A percentile compares a stretch with the other conserved stretches of the same genome.
These are phyloP conservation scores for Zygosaccharomyces bisporus DNA, from an alignment of 805 yeast genomes.

Conservation along the genomic window DNA sequence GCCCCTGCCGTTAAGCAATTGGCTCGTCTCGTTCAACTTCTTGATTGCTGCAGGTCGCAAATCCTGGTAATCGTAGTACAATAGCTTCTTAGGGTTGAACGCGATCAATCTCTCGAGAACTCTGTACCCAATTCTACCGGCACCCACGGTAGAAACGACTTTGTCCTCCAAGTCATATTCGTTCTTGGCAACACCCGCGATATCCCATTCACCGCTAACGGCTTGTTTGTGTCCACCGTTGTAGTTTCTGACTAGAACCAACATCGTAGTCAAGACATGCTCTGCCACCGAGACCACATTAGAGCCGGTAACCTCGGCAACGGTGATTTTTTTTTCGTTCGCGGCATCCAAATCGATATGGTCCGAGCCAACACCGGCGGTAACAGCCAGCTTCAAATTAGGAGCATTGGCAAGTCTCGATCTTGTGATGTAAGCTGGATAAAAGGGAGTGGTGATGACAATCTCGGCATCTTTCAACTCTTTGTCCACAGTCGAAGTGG, in stretches of 20 bases:
- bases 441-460: constrained; percentile 79
- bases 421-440: constrained; percentile 68
- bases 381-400: constrained; percentile 63
- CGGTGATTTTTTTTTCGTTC: constrained; percentile 58
- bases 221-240: constrained; percentile 76
- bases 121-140: constrained; percentile 52
- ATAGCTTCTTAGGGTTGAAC: constrained; percentile 68
- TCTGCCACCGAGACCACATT: constrained; percentile 71
- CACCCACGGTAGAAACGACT: constrained; percentile 72
- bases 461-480: constrained; percentile 70
- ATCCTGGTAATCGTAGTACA: constrained; percentile 31
- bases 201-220: constrained; percentile 62
- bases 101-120: constrained; percentile 68
- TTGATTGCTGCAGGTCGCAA: constrained; percentile 69
- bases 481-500: constrained; percentile 53
- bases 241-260: constrained; percentile 74
- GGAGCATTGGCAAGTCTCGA: constrained; percentile 67
- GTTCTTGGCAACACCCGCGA: constrained; percentile 70
- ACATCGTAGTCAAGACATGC: constrained; percentile 5
- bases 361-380: constrained; percentile 86
- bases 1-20: constrained; percentile 6
- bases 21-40: constrained; percentile 42
- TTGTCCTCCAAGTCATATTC: constrained; percentile 73
- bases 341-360: constrained; percentile 71
- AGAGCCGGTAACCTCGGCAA: constrained; percentile 78